Evolutionary conservation across 1,284 basidiomycete species (phyloP), one percentile per base, ranked within the genome.

Genomic region (Stygiomarasmius scandens): DNA sequence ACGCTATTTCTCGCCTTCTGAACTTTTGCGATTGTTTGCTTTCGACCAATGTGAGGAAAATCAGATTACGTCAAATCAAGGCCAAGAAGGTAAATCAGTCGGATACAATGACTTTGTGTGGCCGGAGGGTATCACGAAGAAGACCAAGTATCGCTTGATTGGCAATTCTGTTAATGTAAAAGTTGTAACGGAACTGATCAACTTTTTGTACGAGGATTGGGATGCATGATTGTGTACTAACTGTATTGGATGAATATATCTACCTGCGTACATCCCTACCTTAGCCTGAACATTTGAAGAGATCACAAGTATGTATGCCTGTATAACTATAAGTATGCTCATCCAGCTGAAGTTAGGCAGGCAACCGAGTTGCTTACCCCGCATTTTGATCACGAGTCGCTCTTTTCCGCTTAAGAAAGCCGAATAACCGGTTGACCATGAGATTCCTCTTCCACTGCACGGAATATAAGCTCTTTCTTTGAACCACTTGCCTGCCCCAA

Each of bases 111-210:
- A 58, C 66, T 88, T 90, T 64, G 55, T 66, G 24, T 92, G 89
- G 89, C 89, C 89, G 2, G 63, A 69, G 11, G 67, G 67, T 2
- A 69, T 89, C 8, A 85, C 86, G 2, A 77, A 64, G 1, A 91
- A 88, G 69, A 83, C 85, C 9, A 84, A 84, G 64, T 92, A 92
- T 63, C 80, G 83, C 46, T 71, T 92, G 25, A 86, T 92, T 59
- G 90, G 90, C 22, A 92, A 92, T 67, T 91, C 89, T 59, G 84
- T 92, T 5, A 92, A 92, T 71, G 87, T 92, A 2, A 75, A 76
- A 55, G 89, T 91, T 3, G 85, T 89, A 2, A 74, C 77, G 46
- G 69, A 75, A 52, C 73, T 89, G 36, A 77, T 89, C 38, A 70
- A 78, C 23, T 85, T 84, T 68, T 69, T 89, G 44, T 81, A 82